Evolutionary conservation across 257 asterid species (phyloP).

Genomic region (Primulina tabacum): DNA sequence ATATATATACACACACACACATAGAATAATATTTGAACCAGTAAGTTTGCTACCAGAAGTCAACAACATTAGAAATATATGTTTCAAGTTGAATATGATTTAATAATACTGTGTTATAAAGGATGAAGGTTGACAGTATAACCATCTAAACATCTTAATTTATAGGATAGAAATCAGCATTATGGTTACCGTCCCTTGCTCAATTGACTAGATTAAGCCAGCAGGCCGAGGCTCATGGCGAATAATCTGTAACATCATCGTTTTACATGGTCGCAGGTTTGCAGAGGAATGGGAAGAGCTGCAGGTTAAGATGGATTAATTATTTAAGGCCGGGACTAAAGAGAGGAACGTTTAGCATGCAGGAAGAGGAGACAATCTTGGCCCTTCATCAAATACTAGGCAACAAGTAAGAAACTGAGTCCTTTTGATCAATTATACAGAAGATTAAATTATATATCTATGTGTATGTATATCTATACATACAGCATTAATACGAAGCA

Average conservation of each 20-base stretch:
- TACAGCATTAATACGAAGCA: too few relatives aligned
- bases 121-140: slow-evolving; percentile 1
- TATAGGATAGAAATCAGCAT: slow-evolving; percentile 1
- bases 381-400: slow-evolving; percentile 72
- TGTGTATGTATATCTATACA: too few relatives aligned
- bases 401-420: slow-evolving; percentile 71
- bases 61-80: slow-evolving; percentile 23
- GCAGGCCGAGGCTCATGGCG: not conserved
- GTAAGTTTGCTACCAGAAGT: slow-evolving; percentile 18
- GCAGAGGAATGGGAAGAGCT: slow-evolving; percentile 87
- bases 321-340: slow-evolving; percentile 81
- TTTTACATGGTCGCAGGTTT: slow-evolving; percentile 42
- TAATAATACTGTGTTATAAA: not conserved
- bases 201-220: not conserved
- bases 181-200: not conserved
- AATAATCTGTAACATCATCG: not conserved
- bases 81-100: slow-evolving; percentile 1
- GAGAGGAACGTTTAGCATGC: slow-evolving; percentile 53
- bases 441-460: too few relatives aligned
- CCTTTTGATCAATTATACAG: not conserved
- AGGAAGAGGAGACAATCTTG: slow-evolving; percentile 59
- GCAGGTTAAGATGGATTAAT: slow-evolving; percentile 88
- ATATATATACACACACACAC: too few relatives aligned
- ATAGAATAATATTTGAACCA: slow-evolving; percentile 19
- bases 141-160: not conserved